A percentile compares a stretch with the other conserved stretches of the same genome.
Conservation (phyloP, 371 early-diverging fungal species). For the Mucor indicus region DNA sequence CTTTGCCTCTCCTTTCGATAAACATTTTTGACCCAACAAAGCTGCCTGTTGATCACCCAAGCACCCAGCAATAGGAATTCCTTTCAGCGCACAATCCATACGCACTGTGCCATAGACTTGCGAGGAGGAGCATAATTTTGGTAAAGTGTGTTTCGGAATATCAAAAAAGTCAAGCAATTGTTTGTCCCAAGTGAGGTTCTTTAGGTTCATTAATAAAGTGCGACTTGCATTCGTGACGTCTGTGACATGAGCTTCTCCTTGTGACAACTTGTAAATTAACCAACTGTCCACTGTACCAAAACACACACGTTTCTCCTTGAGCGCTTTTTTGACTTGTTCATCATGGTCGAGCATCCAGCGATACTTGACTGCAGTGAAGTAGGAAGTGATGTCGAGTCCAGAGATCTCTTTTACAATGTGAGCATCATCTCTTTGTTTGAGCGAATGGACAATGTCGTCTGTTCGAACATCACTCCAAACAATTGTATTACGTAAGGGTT, state of each 20-base stretch:
- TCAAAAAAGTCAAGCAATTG: slow-evolving; percentile 58
- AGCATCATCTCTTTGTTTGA: slow-evolving; percentile 40
- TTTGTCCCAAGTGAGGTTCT: slow-evolving; percentile 78
- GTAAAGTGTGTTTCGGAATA: slow-evolving; percentile 48
- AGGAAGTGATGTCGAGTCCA: slow-evolving; percentile 89
- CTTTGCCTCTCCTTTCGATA: slow-evolving; percentile 68
- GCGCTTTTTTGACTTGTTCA: slow-evolving; percentile 54
- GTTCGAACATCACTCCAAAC: slow-evolving; percentile 96
- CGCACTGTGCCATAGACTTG: slow-evolving; percentile 66
- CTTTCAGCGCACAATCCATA: slow-evolving; percentile 57
- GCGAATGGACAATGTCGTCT: slow-evolving; percentile 60
- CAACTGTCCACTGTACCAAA: slow-evolving; percentile 95
- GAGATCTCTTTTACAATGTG: slow-evolving; percentile 56
- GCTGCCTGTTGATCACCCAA: slow-evolving; percentile 98
- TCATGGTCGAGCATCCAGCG: slow-evolving; percentile 91
- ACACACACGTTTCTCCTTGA: slow-evolving; percentile 28
- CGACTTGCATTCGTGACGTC: slow-evolving; percentile 96
- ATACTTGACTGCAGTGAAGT: slow-evolving; percentile 91
- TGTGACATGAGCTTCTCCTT: slow-evolving; percentile 73
- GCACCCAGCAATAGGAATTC: slow-evolving; percentile 81
- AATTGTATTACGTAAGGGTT: slow-evolving; percentile 86
- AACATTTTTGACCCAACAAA: slow-evolving; percentile 92
- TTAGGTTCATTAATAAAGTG: slow-evolving; percentile 91
- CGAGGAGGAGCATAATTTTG: slow-evolving; percentile 81
- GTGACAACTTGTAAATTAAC: slow-evolving; percentile 74